Percentiles rank a stretch among this genome's conserved stretches.
These are phyloP conservation scores for Tetradesmus obliquus DNA, from an alignment of 139 green algal species.

Conservation along the genomic window DNA sequence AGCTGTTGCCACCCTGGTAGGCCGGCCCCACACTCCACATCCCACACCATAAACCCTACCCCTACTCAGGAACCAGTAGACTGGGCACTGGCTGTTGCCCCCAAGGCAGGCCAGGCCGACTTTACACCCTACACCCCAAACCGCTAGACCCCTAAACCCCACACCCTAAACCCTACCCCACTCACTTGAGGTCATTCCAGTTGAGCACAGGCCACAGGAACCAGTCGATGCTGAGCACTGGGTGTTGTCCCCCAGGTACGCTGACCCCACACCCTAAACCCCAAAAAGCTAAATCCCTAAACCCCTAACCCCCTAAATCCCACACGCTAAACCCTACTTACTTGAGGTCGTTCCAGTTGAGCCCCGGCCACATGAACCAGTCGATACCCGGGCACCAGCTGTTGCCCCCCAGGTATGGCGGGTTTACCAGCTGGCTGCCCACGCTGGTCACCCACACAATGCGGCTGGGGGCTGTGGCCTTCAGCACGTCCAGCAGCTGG, in stretches of 20 bases:
- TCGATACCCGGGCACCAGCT: constrained; percentile 44
- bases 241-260: too few species aligned
- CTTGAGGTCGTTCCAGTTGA: constrained; percentile 61
- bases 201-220: constrained; percentile 16
- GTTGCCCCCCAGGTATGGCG: constrained; percentile 46
- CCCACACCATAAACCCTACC: too few species aligned
- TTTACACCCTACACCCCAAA: neutral
- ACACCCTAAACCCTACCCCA: too few species aligned
- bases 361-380: constrained; percentile 36
- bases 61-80: too few species aligned
- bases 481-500: constrained; percentile 50
- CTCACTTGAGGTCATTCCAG: constrained; percentile 60
- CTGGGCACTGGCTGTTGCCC: too few species aligned
- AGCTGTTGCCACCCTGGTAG: too few species aligned
- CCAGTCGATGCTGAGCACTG: neutral
- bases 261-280: too few species aligned
- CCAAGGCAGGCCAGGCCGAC: too few species aligned
- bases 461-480: constrained; percentile 43
- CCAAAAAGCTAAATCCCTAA: neutral
- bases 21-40: too few species aligned
- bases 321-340: constrained; percentile 16
- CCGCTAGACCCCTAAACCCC: neutral
- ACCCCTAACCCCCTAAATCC: neutral
- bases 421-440: constrained; percentile 57
- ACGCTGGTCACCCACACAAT: constrained; percentile 56